Percentiles rank a stretch among this genome's conserved stretches.
Conservation (phyloP, 2,329 filamentous ascomycete species). For the Xylariaceae sp. region DNA sequence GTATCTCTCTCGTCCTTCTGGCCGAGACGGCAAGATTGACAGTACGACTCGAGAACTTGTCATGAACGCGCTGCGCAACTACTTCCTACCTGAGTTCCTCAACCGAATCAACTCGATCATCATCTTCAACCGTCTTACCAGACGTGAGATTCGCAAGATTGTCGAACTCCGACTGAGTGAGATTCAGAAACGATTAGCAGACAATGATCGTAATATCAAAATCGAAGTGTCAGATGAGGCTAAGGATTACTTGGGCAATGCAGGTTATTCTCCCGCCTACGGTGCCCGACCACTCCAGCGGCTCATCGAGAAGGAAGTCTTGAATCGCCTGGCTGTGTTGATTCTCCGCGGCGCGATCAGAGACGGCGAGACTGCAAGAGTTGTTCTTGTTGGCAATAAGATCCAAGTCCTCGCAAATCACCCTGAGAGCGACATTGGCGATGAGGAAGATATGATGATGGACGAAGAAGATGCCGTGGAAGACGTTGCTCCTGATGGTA, state of each 20-base stretch:
- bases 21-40: conserved; percentile 85
- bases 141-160: conserved; percentile 89
- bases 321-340: conserved; percentile 90
- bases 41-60: conserved; percentile 85
- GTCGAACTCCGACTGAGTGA: conserved; percentile 88
- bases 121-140: conserved; percentile 97
- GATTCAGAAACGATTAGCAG: conserved; percentile 87
- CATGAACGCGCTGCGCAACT: conserved; percentile 88
- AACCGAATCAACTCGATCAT: conserved; percentile 96
- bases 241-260: conserved; percentile 89
- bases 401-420: conserved; percentile 87
- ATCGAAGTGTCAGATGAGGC: conserved; percentile 85
- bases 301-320: conserved; percentile 95
- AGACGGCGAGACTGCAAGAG: conserved; percentile 83
- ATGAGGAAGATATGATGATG: conserved; percentile 75
- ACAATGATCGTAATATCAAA: conserved; percentile 84
- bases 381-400: conserved; percentile 80
- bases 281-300: conserved; percentile 87
- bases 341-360: conserved; percentile 84
- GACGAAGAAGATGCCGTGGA: conserved; percentile 75
- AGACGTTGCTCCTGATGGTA: conserved; percentile 67
- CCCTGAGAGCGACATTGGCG: conserved; percentile 61
- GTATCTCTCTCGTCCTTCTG: conserved; percentile 81
- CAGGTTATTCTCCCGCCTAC: conserved; percentile 94
- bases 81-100: conserved; percentile 97